A percentile compares a stretch with the other conserved stretches of the same genome.
Conservation (phyloP, 768 basidiomycete species). For the Mycena kentingensis region DNA sequence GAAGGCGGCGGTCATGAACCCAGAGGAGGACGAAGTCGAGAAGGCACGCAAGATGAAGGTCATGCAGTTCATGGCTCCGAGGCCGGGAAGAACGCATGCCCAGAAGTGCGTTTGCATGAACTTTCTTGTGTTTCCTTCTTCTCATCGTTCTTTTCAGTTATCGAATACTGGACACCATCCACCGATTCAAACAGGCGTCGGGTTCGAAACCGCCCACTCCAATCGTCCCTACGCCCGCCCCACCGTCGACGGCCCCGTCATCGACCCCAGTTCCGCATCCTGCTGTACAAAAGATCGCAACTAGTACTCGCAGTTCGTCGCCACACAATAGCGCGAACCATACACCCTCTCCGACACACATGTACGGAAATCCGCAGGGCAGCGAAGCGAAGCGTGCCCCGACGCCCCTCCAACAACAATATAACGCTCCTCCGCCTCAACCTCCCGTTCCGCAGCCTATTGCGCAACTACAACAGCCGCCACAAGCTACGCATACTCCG, state of each 20-base stretch:
- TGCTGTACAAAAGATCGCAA: slow-evolving; percentile 27
- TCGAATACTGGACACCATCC: slow-evolving; percentile 55
- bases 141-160: slow-evolving; percentile 46
- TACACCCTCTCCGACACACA: slow-evolving; percentile 25
- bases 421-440: slow-evolving; percentile 31
- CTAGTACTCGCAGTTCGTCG: slow-evolving; percentile 18
- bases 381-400: slow-evolving; percentile 17
- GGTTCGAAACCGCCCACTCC: slow-evolving; percentile 16
- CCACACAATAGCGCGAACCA: slow-evolving; percentile 20
- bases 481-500: slow-evolving; percentile 9
- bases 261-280: slow-evolving; percentile 1
- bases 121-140: slow-evolving; percentile 4
- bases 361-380: slow-evolving; percentile 20
- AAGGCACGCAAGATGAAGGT: slow-evolving; percentile 73
- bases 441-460: slow-evolving; percentile 26
- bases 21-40: slow-evolving; percentile 76
- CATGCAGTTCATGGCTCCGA: slow-evolving; percentile 77
- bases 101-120: slow-evolving; percentile 46
- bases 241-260: background rate
- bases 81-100: slow-evolving; percentile 46
- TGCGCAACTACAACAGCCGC: slow-evolving; percentile 21
- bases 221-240: slow-evolving; percentile 4
- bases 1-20: slow-evolving; percentile 68
- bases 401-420: slow-evolving; percentile 19
- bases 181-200: slow-evolving; percentile 22